These are phyloP conservation scores for Aspergillus ustus DNA, from an alignment of 2,329 filamentous ascomycete species.

Conservation along the genomic window DNA sequence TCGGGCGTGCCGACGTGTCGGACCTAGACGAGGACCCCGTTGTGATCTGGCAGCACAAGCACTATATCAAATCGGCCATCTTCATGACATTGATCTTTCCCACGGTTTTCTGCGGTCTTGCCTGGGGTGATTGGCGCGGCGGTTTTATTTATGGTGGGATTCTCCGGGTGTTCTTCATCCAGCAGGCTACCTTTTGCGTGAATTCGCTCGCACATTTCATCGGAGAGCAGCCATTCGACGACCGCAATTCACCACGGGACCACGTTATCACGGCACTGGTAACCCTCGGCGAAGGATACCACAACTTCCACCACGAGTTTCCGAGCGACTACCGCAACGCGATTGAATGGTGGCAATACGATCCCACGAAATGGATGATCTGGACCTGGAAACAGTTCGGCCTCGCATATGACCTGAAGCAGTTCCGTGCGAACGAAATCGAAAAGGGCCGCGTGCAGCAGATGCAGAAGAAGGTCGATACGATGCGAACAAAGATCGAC, in stretches of 20 bases:
- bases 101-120: conserved; percentile 13
- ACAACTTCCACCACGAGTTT: conserved; percentile 28
- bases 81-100: conserved; percentile 19
- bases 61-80: conserved; percentile 18
- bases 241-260: conserved; percentile 21
- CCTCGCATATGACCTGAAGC: conserved; percentile 20
- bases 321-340: conserved; percentile 25
- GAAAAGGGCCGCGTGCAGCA: conserved; percentile 24
- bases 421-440: conserved; percentile 21
- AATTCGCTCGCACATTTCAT: conserved; percentile 72
- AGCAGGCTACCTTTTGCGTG: conserved; percentile 82
- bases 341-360: conserved; percentile 23
- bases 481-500: conserved; percentile 4
- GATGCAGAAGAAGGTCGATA: conserved; percentile 18
- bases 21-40: conserved; percentile 23
- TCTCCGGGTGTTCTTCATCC: conserved; percentile 75
- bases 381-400: conserved; percentile 20
- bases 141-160: conserved; percentile 63
- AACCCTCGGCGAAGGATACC: conserved; percentile 23
- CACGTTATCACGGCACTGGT: conserved; percentile 20
- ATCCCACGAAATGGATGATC: conserved; percentile 25
- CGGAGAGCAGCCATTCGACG: conserved; percentile 24
- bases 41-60: conserved; percentile 23
- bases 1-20: conserved; percentile 16
- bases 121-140: conserved; percentile 22